Evolutionary conservation across 148 eudicot species (phyloP).

Genomic region (Beta vulgaris): DNA sequence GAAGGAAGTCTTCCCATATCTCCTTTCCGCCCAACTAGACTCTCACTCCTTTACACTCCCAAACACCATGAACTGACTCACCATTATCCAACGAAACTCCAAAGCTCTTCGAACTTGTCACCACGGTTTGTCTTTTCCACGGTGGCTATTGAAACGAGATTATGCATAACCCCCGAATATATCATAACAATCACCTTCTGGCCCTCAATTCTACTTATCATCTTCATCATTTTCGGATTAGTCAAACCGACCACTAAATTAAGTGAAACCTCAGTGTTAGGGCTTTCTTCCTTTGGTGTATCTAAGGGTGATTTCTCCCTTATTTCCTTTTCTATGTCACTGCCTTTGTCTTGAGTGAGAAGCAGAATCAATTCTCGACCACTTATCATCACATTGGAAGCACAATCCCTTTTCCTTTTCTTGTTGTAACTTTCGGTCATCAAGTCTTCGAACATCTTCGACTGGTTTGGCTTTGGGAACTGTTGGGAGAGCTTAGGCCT

Average conservation of each 20-base stretch:
- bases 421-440: neutral
- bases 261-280: neutral
- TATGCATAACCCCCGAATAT: too few species aligned
- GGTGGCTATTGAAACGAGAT: neutral
- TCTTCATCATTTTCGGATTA: neutral
- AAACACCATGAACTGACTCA: neutral
- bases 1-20: neutral
- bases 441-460: neutral
- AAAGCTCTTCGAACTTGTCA: neutral
- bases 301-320: neutral
- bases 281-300: neutral
- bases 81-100: neutral
- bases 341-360: neutral
- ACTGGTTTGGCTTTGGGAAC: neutral
- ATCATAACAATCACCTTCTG: neutral
- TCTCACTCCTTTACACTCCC: neutral
- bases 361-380: neutral
- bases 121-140: neutral
- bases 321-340: neutral
- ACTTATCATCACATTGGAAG: neutral
- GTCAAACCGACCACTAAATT: neutral
- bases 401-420: neutral
- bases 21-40: neutral
- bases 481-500: neutral
- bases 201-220: neutral